Percentiles rank a stretch among this genome's conserved stretches.
Evolutionary conservation across 345 rosid species (phyloP).

Genomic region (Citrus cavaleriei): DNA sequence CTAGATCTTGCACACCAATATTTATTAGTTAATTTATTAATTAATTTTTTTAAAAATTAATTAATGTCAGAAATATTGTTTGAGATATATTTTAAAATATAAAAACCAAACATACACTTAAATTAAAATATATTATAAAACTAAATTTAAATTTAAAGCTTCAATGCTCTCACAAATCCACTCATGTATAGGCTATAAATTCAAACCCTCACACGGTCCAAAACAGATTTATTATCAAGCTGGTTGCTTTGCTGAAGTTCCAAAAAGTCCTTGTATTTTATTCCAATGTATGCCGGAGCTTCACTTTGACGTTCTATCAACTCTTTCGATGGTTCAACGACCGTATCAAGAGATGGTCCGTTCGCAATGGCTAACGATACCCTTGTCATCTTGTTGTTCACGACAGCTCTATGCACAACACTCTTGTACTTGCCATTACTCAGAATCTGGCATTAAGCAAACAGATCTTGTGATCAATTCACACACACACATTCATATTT

Average conservation of each 20-base stretch:
- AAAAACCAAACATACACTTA: no score
- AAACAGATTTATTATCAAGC: conserved; percentile 31
- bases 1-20: no score
- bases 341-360: conserved; percentile 45
- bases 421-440: conserved; percentile 63
- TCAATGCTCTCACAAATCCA: neutral
- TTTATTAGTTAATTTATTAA: no score
- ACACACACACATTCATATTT: no score
- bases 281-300: conserved; percentile 26
- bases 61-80: no score
- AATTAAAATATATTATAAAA: no score
- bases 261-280: conserved; percentile 34
- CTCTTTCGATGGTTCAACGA: conserved; percentile 33
- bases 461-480: neutral
- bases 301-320: conserved; percentile 13
- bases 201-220: conserved; percentile 23
- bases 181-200: neutral
- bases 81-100: no score
- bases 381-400: conserved; percentile 34
- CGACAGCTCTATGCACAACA: conserved; percentile 41
- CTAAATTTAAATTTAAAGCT: neutral
- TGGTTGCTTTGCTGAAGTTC: conserved; percentile 31
- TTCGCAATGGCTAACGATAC: conserved; percentile 28
- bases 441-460: conserved; percentile 26
- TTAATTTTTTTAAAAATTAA: no score